Base-by-base conservation (phyloP, 441 rosid genomes). In the Daphne laureola region DNA sequence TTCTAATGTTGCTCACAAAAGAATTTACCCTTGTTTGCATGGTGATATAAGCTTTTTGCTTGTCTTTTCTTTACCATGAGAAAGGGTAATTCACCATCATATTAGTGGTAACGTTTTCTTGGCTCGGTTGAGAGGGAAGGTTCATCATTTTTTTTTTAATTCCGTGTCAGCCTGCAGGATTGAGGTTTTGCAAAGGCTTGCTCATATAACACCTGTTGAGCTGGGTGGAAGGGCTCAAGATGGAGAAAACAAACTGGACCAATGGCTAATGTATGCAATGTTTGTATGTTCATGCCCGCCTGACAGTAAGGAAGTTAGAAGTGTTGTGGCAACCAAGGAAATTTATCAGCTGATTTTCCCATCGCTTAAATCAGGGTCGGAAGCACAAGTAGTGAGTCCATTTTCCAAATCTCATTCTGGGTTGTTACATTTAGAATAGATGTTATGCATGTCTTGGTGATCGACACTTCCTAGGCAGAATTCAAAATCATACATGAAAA, bases 181-280 rank as follows among this genome's bases (percentile, higher is more conserved):
- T 40, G 87, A 83, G 72, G 82, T 85, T 64, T 71, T 78, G 65
- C 80, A 72, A 58, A 94, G 96, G 57, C 95, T 90, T 59, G 85
- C 82, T 54, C 79, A 81, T 69, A 83, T 90, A 41, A 90, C 96
- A 52, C 98, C 98, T 17, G 67, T 67, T 69, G 98, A 90, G 67
- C 68, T 90, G 55, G 98, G 98, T 27, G 98, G 90, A 64, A 90
- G 81, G 80, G 90, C 92, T 63, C 46, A 43, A 43, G 46, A 43
- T 43, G 17, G 7, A 43, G 46, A 43, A 12, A 43, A 43, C 46
- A 43, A 43, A 43, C 16, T 43, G 46, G 46, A 43, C 13, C 46
- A 43, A 12, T 43, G 46, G 46, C 46, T 43, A 12, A 43, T 43
- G 46, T 43, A 43, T 43, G 46, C 17, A 1, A 43, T 43, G 46